These are phyloP conservation scores for Penicillium hordei DNA, from an alignment of 2,329 filamentous ascomycete genomes.

Conservation along the genomic window DNA sequence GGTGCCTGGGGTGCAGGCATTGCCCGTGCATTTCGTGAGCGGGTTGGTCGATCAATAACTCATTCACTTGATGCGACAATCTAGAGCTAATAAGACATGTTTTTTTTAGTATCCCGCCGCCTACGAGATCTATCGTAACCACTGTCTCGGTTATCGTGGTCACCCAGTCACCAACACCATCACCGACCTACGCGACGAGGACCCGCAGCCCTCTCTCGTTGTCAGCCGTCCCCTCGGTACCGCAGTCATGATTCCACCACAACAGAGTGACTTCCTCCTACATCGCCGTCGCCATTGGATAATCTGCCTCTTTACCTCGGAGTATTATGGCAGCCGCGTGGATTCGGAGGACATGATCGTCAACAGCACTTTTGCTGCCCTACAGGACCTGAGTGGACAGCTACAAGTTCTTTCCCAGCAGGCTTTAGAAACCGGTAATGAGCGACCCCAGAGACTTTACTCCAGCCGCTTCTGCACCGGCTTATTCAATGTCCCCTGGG, in stretches of 20 bases:
- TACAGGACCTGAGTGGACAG: slow-evolving; percentile 50
- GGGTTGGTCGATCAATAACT: slow-evolving; percentile 26
- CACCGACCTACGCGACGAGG: neutral
- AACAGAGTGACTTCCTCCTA: slow-evolving; percentile 34
- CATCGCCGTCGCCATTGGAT: slow-evolving; percentile 51
- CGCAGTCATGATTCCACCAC: slow-evolving; percentile 55
- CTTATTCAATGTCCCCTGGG: slow-evolving; percentile 58
- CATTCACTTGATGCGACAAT: neutral
- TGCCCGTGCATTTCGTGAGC: slow-evolving; percentile 50
- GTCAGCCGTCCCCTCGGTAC: slow-evolving; percentile 45
- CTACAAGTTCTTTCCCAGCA: slow-evolving; percentile 23
- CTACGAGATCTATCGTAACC: slow-evolving; percentile 47
- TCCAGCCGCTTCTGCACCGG: slow-evolving; percentile 60
- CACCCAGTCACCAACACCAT: slow-evolving; percentile 2
- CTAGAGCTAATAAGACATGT: neutral
- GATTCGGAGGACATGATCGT: slow-evolving; percentile 47
- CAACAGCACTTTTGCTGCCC: slow-evolving; percentile 49
- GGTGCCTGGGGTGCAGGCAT: slow-evolving; percentile 62
- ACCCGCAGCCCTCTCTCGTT: slow-evolving; percentile 7
- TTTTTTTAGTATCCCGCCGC: slow-evolving; percentile 52
- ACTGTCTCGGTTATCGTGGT: slow-evolving; percentile 44
- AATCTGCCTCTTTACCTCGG: slow-evolving; percentile 60
- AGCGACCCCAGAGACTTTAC: slow-evolving; percentile 33
- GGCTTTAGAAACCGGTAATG: neutral
- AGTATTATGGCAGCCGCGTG: slow-evolving; percentile 47